Evolutionary conservation across 345 rosid species (phyloP).

Genomic region (Corchorus capsularis): DNA sequence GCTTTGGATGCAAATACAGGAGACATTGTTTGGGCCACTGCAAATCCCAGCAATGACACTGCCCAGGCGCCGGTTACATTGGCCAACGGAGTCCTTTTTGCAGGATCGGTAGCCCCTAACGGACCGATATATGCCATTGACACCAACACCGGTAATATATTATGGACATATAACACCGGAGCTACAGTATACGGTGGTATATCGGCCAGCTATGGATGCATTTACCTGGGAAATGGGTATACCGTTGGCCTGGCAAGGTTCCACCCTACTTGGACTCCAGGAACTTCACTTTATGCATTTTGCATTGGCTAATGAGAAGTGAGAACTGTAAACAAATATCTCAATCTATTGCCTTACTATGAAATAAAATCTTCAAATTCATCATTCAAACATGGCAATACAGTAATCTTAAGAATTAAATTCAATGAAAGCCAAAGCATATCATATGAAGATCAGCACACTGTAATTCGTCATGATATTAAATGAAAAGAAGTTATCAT

Average conservation of each 20-base stretch:
- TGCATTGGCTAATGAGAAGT: constrained; percentile 21
- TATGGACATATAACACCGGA: constrained; percentile 44
- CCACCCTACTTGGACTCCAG: constrained; percentile 49
- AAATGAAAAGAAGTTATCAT: background rate
- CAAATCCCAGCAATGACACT: constrained; percentile 47
- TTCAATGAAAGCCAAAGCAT: background rate
- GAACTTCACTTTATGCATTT: constrained; percentile 42
- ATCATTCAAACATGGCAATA: background rate
- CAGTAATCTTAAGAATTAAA: background rate
- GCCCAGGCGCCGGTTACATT: constrained; percentile 40
- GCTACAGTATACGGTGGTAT: constrained; percentile 46
- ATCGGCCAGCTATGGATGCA: constrained; percentile 44
- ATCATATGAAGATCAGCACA: background rate
- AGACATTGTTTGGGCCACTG: constrained; percentile 37
- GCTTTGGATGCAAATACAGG: constrained; percentile 46
- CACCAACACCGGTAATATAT: constrained; percentile 33
- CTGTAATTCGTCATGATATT: background rate
- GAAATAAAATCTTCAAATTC: constrained; percentile 4
- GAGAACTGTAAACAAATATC: background rate
- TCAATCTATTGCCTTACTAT: background rate
- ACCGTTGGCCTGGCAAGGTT: constrained; percentile 29
- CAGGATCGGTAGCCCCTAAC: constrained; percentile 42
- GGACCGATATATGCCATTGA: constrained; percentile 51
- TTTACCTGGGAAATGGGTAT: constrained; percentile 46
- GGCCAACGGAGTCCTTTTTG: constrained; percentile 39